phyloP scores from a whole-genome alignment of 2,329 filamentous ascomycete species.

The Trichocomaceae sp. region DNA sequence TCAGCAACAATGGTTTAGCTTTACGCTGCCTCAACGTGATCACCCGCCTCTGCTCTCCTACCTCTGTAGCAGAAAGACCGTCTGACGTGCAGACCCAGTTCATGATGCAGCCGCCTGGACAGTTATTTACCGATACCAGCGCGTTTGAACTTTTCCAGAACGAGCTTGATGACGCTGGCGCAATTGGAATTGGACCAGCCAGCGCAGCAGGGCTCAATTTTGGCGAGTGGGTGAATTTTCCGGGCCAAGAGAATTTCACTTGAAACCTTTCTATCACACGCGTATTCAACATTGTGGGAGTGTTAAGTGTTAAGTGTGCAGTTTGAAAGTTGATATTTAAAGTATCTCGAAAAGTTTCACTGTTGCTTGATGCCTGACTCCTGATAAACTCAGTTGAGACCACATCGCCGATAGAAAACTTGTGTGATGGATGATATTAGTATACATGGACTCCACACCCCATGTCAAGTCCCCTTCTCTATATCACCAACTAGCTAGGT shows the following conservation, averaged over 20 bases:
- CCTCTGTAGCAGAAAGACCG: conserved; percentile 16
- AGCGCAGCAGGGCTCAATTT: conserved; percentile 30
- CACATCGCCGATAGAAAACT: background rate
- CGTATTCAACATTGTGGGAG: background rate
- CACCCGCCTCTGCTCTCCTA: conserved; percentile 32
- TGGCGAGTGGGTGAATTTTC: conserved; percentile 36
- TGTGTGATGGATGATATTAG: background rate
- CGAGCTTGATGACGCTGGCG: conserved; percentile 10
- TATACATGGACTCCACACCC: background rate
- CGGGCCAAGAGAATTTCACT: conserved; percentile 16
- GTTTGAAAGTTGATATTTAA: background rate
- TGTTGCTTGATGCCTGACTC: background rate
- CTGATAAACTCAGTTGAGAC: background rate
- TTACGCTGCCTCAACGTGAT: conserved; percentile 35
- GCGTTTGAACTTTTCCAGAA: conserved; percentile 32
- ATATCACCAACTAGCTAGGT: background rate
- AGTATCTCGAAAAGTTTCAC: background rate
- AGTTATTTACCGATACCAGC: conserved; percentile 29
- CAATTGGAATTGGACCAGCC: conserved; percentile 20
- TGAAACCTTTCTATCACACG: background rate
- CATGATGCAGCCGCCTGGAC: conserved; percentile 33
- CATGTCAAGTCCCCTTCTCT: background rate
- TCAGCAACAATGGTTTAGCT: conserved; percentile 35
- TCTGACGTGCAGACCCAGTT: conserved; percentile 18
- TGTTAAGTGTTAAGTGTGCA: too few species aligned